phyloP scores from a whole-genome alignment of 2,329 filamentous ascomycete species.

The Ophiostoma perfectum region DNA sequence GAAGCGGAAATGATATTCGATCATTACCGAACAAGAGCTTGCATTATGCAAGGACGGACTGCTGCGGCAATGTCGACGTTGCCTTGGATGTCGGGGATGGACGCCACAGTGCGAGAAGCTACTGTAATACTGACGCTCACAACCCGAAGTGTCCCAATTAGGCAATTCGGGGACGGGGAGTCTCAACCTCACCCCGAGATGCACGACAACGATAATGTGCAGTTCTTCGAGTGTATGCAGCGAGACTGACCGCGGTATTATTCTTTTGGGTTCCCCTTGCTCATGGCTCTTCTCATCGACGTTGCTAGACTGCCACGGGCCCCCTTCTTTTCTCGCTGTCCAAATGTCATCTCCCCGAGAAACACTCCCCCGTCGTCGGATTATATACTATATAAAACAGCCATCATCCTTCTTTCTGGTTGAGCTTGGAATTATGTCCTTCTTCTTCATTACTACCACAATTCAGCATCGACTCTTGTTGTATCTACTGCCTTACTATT shows the following conservation, averaged over 20 bases:
- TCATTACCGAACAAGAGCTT: too few species aligned
- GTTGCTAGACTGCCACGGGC: too few species aligned
- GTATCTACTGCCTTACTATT: too few species aligned
- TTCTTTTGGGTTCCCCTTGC: background rate
- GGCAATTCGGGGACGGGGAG: constrained; percentile 4
- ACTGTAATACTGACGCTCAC: background rate
- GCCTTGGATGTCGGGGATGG: background rate
- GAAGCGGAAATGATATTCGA: too few species aligned
- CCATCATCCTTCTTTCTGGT: background rate
- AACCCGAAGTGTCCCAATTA: background rate
- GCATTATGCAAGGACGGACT: too few species aligned
- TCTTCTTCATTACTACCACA: too few species aligned
- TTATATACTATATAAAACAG: background rate
- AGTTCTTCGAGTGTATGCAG: background rate
- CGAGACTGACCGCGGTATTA: background rate
- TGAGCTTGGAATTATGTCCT: too few species aligned
- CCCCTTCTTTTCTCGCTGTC: background rate
- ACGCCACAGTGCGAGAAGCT: background rate
- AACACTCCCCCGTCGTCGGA: too few species aligned
- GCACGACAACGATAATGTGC: constrained; percentile 31
- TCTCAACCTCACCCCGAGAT: background rate
- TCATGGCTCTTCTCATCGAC: too few species aligned
- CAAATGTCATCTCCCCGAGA: background rate
- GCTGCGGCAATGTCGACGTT: background rate
- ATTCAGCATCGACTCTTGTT: too few species aligned